phyloP scores from a whole-genome alignment of 2,329 filamentous ascomycete genomes.

The Huntiella bhutanensis region DNA sequence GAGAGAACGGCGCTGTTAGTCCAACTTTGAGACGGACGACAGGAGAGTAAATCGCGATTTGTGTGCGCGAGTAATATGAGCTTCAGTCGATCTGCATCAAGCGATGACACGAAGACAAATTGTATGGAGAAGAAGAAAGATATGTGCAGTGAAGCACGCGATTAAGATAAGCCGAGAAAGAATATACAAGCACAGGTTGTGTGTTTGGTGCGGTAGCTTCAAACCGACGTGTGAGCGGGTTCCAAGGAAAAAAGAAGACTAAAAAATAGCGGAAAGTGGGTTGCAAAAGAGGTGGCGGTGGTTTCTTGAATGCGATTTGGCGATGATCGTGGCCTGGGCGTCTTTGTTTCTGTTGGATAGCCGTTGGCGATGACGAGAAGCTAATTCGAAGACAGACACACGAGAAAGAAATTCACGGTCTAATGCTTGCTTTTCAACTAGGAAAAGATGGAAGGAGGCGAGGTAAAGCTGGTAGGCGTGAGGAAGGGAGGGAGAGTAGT shows the following conservation, averaged over 20 bases:
- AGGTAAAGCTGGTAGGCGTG: too few relatives aligned
- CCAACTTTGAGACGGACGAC: background rate
- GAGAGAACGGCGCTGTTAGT: background rate
- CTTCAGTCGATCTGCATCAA: background rate
- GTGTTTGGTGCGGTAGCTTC: too few relatives aligned
- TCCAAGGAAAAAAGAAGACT: background rate
- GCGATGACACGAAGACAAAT: background rate
- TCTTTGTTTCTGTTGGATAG: too few relatives aligned
- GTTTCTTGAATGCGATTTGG: background rate
- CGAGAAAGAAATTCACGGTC: slow-evolving; percentile 15
- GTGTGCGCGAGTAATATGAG: background rate
- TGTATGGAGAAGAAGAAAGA: background rate
- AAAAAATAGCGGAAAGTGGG: background rate
- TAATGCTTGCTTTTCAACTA: slow-evolving; percentile 13
- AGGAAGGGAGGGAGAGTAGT: too few relatives aligned
- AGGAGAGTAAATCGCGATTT: background rate
- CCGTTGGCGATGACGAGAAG: too few relatives aligned
- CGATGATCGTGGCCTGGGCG: background rate
- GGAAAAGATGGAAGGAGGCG: slow-evolving; percentile 14
- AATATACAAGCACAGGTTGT: too few relatives aligned
- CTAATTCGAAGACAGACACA: slow-evolving; percentile 1
- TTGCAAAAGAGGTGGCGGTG: background rate
- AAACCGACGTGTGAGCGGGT: background rate
- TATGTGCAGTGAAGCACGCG: too few relatives aligned
- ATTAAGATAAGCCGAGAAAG: too few relatives aligned